Base-by-base conservation (phyloP, 768 basidiomycete genomes). In the Suillus subluteus region DNA sequence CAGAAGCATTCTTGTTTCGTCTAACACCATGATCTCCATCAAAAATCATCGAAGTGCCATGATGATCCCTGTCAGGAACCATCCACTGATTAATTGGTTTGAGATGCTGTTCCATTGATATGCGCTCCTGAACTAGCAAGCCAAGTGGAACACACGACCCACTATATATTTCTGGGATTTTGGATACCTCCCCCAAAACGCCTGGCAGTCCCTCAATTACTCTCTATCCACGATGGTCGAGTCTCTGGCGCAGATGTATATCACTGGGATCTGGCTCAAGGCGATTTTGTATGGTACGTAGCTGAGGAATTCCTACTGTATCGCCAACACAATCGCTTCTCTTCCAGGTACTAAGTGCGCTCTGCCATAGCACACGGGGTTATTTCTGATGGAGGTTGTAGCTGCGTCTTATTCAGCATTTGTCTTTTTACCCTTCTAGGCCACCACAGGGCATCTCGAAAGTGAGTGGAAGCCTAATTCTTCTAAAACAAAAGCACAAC, bases 281-380 rank as follows among this genome's bases (percentile, higher is more conserved):
- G 38, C 40, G 6, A 58, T 75, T 32, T 63, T 75, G 40, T 48
- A 71, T 11, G 73, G 73, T 73, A 52, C 32, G 73, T 67, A 32
- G 16, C 18, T 11, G 18, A 35, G 2, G 30, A 21, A 55, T 32
- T 32, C 32, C 9, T 32, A 18, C 21, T 32, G 32, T 18, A 2
- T 55, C 32, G 18, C 54, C 9, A 32, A 55, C 32, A 6, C 9
- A 55, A 32, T 55, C 4, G 1, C 54, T 12, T 55, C 9, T 55
- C 5, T 21, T 18, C 11, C 54, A 55, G 54, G 54, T 55, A 32
- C 8, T 9, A 55, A 55, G 54, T 55, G 18, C 54, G 54, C 54
- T 12, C 18, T 35, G 5, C 18, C 18, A 55, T 55, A 32, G 2
- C 9, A 21, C 11, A 11, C 11, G 2, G 32, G 9, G 54, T 21